Conservation (phyloP, 331 rosid genomes). For the Acacia pycnantha region DNA sequence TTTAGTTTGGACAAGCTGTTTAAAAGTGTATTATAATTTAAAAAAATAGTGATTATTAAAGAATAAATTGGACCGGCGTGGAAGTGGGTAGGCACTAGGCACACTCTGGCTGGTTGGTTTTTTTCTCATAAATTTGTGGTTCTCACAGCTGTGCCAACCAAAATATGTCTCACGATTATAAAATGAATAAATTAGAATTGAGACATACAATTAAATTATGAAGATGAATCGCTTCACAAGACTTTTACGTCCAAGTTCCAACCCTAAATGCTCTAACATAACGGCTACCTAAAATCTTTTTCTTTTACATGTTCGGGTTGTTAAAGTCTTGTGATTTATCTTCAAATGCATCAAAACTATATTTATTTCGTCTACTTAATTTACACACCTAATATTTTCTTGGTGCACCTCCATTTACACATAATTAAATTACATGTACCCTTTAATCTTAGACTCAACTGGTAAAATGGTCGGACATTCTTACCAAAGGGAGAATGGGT, state of each 20-base stretch:
- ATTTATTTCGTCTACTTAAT: background rate
- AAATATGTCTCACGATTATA: slow-evolving; percentile 4
- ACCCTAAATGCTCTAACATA: background rate
- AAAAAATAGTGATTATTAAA: background rate
- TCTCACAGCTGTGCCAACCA: slow-evolving; percentile 25
- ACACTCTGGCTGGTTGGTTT: background rate
- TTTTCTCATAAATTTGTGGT: background rate
- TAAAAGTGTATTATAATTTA: too few relatives aligned
- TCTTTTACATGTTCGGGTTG: too few relatives aligned
- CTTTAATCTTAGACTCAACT: too few relatives aligned
- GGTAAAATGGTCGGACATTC: too few relatives aligned
- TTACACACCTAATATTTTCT: too few relatives aligned
- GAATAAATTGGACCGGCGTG: background rate
- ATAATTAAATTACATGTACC: background rate
- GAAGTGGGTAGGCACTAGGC: background rate
- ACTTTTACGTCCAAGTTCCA: background rate
- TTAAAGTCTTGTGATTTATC: too few relatives aligned
- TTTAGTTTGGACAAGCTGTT: too few relatives aligned
- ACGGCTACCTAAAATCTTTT: background rate
- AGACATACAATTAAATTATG: background rate
- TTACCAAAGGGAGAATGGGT: too few relatives aligned
- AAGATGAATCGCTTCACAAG: background rate
- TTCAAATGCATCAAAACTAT: background rate
- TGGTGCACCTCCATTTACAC: background rate
- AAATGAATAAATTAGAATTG: background rate